phyloP scores from a whole-genome alignment of 2,329 filamentous ascomycete species.

The Alternaria panax region DNA sequence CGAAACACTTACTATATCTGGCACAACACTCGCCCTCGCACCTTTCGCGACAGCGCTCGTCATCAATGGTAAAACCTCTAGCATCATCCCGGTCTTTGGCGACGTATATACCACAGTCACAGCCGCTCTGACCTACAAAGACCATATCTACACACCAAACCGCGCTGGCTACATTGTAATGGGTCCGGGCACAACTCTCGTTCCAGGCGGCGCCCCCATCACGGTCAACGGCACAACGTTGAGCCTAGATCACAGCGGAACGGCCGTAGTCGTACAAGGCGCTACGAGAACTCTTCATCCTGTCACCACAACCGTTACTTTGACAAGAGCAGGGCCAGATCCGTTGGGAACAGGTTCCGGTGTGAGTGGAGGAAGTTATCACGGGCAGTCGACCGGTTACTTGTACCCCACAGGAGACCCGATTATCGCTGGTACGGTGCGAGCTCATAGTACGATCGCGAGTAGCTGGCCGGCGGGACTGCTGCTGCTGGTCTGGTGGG shows the following conservation, averaged over 20 bases:
- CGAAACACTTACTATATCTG: constrained; percentile 46
- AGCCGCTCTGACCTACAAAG: constrained; percentile 47
- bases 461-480: constrained; percentile 22
- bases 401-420: constrained; percentile 16
- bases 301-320: constrained; percentile 32
- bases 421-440: constrained; percentile 6
- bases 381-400: constrained; percentile 4
- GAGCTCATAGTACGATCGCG: background rate
- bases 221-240: constrained; percentile 44
- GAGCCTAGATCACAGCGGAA: constrained; percentile 40
- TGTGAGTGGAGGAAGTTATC: constrained; percentile 3
- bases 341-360: background rate
- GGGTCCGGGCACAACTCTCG: constrained; percentile 45
- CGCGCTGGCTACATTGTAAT: constrained; percentile 54
- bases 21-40: constrained; percentile 42
- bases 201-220: constrained; percentile 48
- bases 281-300: constrained; percentile 31
- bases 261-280: constrained; percentile 37
- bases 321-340: constrained; percentile 14
- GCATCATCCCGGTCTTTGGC: constrained; percentile 27
- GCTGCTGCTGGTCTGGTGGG: constrained; percentile 20
- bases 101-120: constrained; percentile 33
- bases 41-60: constrained; percentile 50
- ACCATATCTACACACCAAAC: constrained; percentile 51
- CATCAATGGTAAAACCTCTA: constrained; percentile 41